Base-by-base conservation (phyloP, 225 moss, liverwort and hornwort species). In the Pseudisothecium myosuroides region DNA sequence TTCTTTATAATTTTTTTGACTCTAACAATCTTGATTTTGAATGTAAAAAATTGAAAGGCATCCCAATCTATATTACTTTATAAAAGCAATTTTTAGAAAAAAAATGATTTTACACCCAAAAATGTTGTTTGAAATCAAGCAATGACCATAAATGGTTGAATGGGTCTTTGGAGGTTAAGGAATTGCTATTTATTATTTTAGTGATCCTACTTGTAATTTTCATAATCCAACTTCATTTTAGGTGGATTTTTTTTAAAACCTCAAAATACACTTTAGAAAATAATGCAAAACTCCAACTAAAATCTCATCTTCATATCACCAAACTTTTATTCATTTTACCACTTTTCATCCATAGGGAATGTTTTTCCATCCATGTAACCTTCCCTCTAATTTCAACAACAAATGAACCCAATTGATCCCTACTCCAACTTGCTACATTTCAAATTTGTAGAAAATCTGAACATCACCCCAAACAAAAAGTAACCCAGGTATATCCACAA, bases 111-210 rank as follows among this genome's bases (percentile, higher is more conserved):
- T 14, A 8, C 0, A 1, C 6, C 11, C 10, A 7, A 22, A n/a
- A 67, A 34, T 2, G 4, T 16, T 10, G 2, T 9, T 1, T 65
- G 3, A 36, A 68, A 39, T 14, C 14, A 39, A 2, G 4, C 1
- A 39, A 39, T 4, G 2, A 6, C 6, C 19, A 32, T 32, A 12
- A 49, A 19, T 75, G 47, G 19, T 49, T 75, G 19, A 49, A 49
- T 47, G 0, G 4, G 4, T 12, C 7, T 11, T 49, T 72, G 0
- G 11, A 4, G 0, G 1, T 18, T 18, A 68, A n/a, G 1, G 1
- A 2, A 0, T 8, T 15, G 11, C 2, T 2, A 32, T 76, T 7
- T 50, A 21, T 34, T 29, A 29, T 29, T 8, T 18, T 19, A 20
- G 8, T 34, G 0, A 76, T 50, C 7, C 4, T 20, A 4, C 2